Evolutionary conservation across 345 rosid genomes (phyloP), one percentile per base, ranked within the genome.

Genomic region (Eucalyptus coolabah): DNA sequence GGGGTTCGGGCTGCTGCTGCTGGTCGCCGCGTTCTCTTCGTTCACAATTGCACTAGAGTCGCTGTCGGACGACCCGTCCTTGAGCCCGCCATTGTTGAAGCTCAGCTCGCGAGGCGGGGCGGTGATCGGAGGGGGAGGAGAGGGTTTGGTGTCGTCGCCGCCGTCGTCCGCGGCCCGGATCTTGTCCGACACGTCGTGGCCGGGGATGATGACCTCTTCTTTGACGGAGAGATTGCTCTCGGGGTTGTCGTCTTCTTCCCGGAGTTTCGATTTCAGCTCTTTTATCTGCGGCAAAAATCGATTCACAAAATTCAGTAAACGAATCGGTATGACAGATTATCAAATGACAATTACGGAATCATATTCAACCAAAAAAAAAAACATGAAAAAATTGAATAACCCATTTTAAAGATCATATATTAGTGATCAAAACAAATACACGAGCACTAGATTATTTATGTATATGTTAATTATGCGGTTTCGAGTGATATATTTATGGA

Each of bases 31-130:
- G 90, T 92, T 95, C 34, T 96, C 97, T 42, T 96, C 98, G 86
- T 95, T 98, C 44, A 98, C 87, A 89, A 98, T 92, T 2, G 98
- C 99, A 87, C 99, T 95, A 10, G 98, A 95, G 87, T 96, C 99
- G 59, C 99, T 97, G 53, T 97, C 99, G 3, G 99, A 96, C 5
- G 98, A 96, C 87, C 98, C 99, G 37, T 95, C 98, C 90, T 93
- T 93, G 50, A 90, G 91, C 37, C 72, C 88, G 24, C 91, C 90
- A 65, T 91, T 40, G 87, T 77, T 77, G 85, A 77, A 77, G 85
- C 85, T 77, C 24, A 77, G 28, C 47, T 77, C 85, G 3, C 5
- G 5, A 40, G 85, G 85, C 17, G 2, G 30, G 24, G 85, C 85
- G 6, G 85, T 8, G 9, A 77, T 21, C 47, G 47, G 47, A 50